Base-by-base conservation (phyloP, 768 basidiomycete genomes). In the Suillus alpinus region DNA sequence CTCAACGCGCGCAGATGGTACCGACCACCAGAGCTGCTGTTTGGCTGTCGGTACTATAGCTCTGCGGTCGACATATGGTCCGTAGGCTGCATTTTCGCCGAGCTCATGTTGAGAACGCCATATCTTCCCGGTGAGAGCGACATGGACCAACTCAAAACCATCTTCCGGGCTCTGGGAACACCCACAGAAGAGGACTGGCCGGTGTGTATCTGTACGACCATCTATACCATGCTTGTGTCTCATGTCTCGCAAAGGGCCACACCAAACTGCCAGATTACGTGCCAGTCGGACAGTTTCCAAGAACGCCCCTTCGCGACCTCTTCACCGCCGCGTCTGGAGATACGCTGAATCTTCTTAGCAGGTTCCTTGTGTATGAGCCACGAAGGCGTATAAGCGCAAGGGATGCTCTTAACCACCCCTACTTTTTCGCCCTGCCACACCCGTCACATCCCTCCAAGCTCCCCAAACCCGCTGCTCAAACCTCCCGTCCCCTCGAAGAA, bases 171-270 rank as follows among this genome's bases (percentile, higher is more conserved):
- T 0, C 81, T 99, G 29, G 97, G 97, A 0, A 95, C 96, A 9
- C 97, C 97, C 1, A 91, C 94, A 0, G 97, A 98, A 71, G 89
- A 94, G 56, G 96, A 98, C 26, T 99, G 97, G 97, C 96, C 95
- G 2, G 94, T 94, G 75, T 60, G 86, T 76, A 18, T 43, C 36
- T 56, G 12, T 1, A 20, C 18, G 29, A 44, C 34, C 14, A 13
- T 20, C 32, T 47, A 43, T 20, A 29, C 52, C 10, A 13, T 49
- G 8, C 36, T 49, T n/a, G 41, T 14, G 13, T 37, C 9, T 39
- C 7, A n/a, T 10, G 3, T 5, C 26, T 29, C 29, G 36, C 4
- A 65, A 47, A 47, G 95, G 94, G 94, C 9, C 91, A 97, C 74
- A 90, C 86, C 3, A 89, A 90, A 74, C 81, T 99, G 13, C 94